These are phyloP conservation scores for Phytopythium delawarense DNA, from an alignment of 352 stramenopile species.

Conservation along the genomic window DNA sequence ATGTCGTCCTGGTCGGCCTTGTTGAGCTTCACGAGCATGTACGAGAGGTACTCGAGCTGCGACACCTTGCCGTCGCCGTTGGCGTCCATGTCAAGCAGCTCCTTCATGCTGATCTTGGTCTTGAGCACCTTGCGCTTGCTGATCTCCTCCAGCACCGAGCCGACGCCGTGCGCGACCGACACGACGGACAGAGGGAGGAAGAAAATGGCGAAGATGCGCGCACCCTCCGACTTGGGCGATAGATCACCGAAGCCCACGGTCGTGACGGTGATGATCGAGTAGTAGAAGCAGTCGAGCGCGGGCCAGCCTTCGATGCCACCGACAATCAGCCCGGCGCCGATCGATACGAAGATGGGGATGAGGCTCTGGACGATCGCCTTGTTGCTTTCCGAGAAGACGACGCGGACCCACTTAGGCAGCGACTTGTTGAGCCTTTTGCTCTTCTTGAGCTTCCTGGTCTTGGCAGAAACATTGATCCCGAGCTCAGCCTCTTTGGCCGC, in stretches of 20 bases:
- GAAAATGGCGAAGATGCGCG: constrained; percentile 81
- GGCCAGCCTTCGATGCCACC: constrained; percentile 58
- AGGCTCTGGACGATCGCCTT: constrained; percentile 35
- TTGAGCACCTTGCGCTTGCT: constrained; percentile 56
- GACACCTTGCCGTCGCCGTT: constrained; percentile 67
- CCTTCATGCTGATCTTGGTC: constrained; percentile 73
- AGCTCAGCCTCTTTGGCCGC: constrained; percentile 19
- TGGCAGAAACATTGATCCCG: constrained; percentile 8
- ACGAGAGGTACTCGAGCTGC: constrained; percentile 59
- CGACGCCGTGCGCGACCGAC: constrained; percentile 60
- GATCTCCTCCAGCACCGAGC: constrained; percentile 59
- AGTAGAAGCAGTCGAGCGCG: constrained; percentile 89
- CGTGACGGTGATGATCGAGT: constrained; percentile 88
- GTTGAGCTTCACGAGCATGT: constrained; percentile 76
- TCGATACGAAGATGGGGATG: constrained; percentile 46
- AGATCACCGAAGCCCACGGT: constrained; percentile 87
- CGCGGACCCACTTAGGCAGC: constrained; percentile 26
- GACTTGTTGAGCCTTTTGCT: not conserved
- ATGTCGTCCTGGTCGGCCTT: constrained; percentile 66
- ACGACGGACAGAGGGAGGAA: constrained; percentile 71
- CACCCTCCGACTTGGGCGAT: constrained; percentile 45
- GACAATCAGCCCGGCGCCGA: constrained; percentile 45
- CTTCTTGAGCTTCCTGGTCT: not conserved
- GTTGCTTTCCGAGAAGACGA: constrained; percentile 50
- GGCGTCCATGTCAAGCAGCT: constrained; percentile 62